These are phyloP conservation scores for Ceriops zippeliana DNA, from an alignment of 345 rosid species.

Conservation along the genomic window DNA sequence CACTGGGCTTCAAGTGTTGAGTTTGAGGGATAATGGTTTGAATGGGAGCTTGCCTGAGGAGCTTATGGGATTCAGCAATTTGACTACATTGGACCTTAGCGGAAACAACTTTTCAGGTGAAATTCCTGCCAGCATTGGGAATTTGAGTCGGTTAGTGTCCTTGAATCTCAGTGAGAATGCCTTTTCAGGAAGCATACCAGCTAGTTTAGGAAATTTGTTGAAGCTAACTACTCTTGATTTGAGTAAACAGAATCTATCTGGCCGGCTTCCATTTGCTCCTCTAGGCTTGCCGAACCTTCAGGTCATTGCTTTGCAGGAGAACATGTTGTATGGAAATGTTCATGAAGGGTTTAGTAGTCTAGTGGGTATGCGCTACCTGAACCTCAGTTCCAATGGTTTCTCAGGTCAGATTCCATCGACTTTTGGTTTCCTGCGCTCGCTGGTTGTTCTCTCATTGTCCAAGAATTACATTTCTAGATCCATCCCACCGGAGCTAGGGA, in stretches of 20 bases:
- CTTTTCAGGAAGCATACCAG: constrained; percentile 26
- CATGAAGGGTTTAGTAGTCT: constrained; percentile 92
- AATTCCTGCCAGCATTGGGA: constrained; percentile 25
- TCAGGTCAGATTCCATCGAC: constrained; percentile 65
- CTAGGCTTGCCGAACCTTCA: constrained; percentile 81
- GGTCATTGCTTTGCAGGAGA: constrained; percentile 81
- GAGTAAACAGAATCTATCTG: constrained; percentile 31
- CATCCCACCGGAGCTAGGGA: constrained; percentile 73
- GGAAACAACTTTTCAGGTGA: constrained; percentile 21
- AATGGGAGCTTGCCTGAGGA: constrained; percentile 62
- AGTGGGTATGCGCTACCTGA: constrained; percentile 57
- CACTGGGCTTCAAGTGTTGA: constrained; percentile 45
- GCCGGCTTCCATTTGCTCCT: constrained; percentile 61
- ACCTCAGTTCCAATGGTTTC: constrained; percentile 66
- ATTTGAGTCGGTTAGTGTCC: constrained; percentile 16
- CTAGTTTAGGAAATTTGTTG: constrained; percentile 24
- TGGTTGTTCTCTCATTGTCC: constrained; percentile 68
- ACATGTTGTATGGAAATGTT: constrained; percentile 59
- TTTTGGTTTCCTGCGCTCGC: constrained; percentile 64
- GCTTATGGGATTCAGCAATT: constrained; percentile 48
- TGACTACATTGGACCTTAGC: constrained; percentile 70
- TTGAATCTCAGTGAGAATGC: constrained; percentile 25
- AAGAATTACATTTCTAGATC: constrained; percentile 59
- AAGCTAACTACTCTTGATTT: constrained; percentile 29
- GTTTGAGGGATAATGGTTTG: constrained; percentile 51